These are phyloP conservation scores for Peziza echinospora DNA, from an alignment of 495 filamentous ascomycete genomes.

Conservation along the genomic window DNA sequence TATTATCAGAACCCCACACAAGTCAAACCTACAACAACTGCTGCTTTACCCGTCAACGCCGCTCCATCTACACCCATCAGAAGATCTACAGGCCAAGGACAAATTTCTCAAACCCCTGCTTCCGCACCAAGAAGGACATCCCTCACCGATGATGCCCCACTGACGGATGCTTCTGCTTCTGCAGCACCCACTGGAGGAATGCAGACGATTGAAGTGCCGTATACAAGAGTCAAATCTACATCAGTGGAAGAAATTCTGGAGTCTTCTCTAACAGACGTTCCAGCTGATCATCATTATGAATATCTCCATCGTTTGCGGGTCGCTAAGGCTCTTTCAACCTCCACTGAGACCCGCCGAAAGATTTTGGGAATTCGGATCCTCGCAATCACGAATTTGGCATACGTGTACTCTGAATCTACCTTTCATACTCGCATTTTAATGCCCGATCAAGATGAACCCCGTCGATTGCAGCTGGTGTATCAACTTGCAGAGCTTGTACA, in stretches of 20 bases:
- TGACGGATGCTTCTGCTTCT: conserved; percentile 31
- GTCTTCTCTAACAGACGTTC: conserved; percentile 40
- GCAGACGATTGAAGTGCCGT: conserved; percentile 50
- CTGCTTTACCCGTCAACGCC: conserved; percentile 4
- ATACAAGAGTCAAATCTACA: conserved; percentile 36
- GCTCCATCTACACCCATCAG: conserved; percentile 33
- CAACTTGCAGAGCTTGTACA: conserved; percentile 84
- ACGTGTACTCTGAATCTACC: conserved; percentile 53
- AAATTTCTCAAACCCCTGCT: conserved; percentile 11
- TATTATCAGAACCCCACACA: conserved; percentile 34
- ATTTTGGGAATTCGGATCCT: conserved; percentile 63
- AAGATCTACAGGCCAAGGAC: conserved; percentile 20
- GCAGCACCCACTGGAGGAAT: conserved; percentile 26
- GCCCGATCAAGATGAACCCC: conserved; percentile 75
- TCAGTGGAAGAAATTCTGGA: conserved; percentile 47
- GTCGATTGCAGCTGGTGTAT: conserved; percentile 71
- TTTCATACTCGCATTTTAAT: conserved; percentile 71
- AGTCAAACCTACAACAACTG: conserved; percentile 14
- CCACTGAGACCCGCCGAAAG: conserved; percentile 43
- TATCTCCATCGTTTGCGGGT: conserved; percentile 63
- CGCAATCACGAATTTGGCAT: conserved; percentile 80
- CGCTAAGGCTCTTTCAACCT: conserved; percentile 49
- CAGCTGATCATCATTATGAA: conserved; percentile 57
- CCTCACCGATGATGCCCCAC: conserved; percentile 9
- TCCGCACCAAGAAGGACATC: conserved; percentile 12